Base-by-base conservation (phyloP, 768 basidiomycete genomes). In the Pisolithus albus region DNA sequence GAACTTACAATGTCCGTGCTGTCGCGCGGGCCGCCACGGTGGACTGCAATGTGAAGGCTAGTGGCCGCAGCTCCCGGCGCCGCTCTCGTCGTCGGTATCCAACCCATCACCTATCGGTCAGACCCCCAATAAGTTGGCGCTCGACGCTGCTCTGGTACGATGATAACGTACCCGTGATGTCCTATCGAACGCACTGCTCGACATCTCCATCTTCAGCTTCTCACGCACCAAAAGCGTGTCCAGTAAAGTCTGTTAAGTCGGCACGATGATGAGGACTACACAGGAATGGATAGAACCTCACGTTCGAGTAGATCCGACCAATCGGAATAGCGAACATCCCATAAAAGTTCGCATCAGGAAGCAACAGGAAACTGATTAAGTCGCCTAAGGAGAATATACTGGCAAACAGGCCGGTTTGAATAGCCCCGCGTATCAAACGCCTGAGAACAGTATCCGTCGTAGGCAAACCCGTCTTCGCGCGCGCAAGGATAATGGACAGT, bases 321-420 rank as follows among this genome's bases (percentile, higher is more conserved):
- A 72, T 60, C 1, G 71, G 66, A 3, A 70, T 54, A 2, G 67
- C 64, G 50, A 74, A 72, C 56, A 72, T 64, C n/a, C 61, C 54
- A 50, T 70, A 74, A 6, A 68, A 53, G 26, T 60, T 67, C 4
- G 70, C 69, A 11, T 61, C 56, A 1, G 61, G 61, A 18, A 56
- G 56, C 5, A 49, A 52, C 10, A 62, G 18, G 56, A 69, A 69
- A 2, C 64, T 58, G 43, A 76, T 71, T 23, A 80, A 61, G 59
- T 79, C 78, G 1, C 69, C 74, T 19, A 79, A 55, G 5, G 78
- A 76, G 46, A 80, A 77, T 4, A 76, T 61, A 0, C 74, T 72
- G 6, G 72, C 75, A 52, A 79, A 79, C 4, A 76, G 51, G 42
- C 78, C 78, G 8, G 78, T 79, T 55, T 79, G 77, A 36, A 80